phyloP scores from a whole-genome alignment of 2,329 filamentous ascomycete species.

The Shiraia bambusicola region DNA sequence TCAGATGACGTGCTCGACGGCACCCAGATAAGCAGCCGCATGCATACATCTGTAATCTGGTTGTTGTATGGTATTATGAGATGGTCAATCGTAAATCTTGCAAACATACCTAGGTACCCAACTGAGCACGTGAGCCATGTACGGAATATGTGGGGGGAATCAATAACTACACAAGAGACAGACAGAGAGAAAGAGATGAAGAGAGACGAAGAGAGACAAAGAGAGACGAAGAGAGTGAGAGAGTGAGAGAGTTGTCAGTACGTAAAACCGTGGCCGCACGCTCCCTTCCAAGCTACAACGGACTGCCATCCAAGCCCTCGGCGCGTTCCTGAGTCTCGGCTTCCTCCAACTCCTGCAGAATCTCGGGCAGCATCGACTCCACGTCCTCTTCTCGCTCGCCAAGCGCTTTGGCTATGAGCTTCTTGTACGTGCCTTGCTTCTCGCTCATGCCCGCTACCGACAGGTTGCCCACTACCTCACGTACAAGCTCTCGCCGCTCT shows the following conservation, averaged over 20 bases:
- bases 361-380: constrained; percentile 60
- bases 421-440: constrained; percentile 72
- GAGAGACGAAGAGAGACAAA: too few relatives aligned
- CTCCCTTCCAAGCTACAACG: constrained; percentile 15
- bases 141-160: background rate
- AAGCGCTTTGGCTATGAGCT: constrained; percentile 67
- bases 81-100: constrained; percentile 5
- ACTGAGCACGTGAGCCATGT: background rate
- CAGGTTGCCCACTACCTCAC: constrained; percentile 68
- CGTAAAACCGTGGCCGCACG: background rate
- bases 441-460: constrained; percentile 70
- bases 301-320: constrained; percentile 39
- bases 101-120: too few relatives aligned
- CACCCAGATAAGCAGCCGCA: background rate
- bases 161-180: constrained; percentile 2
- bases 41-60: too few relatives aligned
- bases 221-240: too few relatives aligned
- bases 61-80: too few relatives aligned
- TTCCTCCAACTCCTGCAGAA: constrained; percentile 52
- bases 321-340: constrained; percentile 45
- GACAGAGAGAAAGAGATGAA: too few relatives aligned
- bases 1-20: constrained; percentile 4
- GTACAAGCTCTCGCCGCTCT: constrained; percentile 64
- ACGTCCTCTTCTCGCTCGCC: constrained; percentile 69
- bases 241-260: too few relatives aligned